These are phyloP conservation scores for Saccharomycopsis fodiens DNA, from an alignment of 805 yeast genomes.

Conservation along the genomic window DNA sequence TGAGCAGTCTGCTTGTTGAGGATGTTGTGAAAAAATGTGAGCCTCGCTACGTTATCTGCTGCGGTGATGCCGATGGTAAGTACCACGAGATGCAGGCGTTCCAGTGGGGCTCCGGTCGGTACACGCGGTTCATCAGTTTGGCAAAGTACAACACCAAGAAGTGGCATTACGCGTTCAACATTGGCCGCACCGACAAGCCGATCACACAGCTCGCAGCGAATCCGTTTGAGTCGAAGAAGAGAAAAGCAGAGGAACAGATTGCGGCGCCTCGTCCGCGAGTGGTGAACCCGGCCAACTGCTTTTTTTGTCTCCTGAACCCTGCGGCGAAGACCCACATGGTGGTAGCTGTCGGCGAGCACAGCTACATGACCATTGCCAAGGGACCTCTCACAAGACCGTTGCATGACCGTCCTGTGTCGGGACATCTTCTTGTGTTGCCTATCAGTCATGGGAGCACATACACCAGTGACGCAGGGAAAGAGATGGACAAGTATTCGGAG, in stretches of 20 bases:
- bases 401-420: slow-evolving; percentile 47
- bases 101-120: slow-evolving; percentile 39
- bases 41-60: slow-evolving; percentile 65
- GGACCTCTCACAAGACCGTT: slow-evolving; percentile 68
- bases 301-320: slow-evolving; percentile 79
- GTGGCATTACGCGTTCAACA: slow-evolving; percentile 73
- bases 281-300: slow-evolving; percentile 59
- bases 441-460: slow-evolving; percentile 59
- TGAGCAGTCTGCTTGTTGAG: slow-evolving; percentile 42
- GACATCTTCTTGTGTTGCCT: slow-evolving; percentile 77
- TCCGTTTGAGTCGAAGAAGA: slow-evolving; percentile 4
- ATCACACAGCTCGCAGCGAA: neutral
- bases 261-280: slow-evolving; percentile 28
- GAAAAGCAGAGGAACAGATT: neutral
- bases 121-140: slow-evolving; percentile 60
- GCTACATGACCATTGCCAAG: slow-evolving; percentile 72
- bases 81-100: slow-evolving; percentile 53
- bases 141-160: slow-evolving; percentile 46
- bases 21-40: slow-evolving; percentile 33
- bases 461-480: slow-evolving; percentile 16
- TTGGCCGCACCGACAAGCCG: neutral
- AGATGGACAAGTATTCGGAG: slow-evolving; percentile 23
- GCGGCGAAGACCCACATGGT: slow-evolving; percentile 73
- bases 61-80: slow-evolving; percentile 40
- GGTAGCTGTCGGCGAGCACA: slow-evolving; percentile 57